Evolutionary conservation across 2,329 filamentous ascomycete genomes (phyloP).

Genomic region (Epichloe uncinata): DNA sequence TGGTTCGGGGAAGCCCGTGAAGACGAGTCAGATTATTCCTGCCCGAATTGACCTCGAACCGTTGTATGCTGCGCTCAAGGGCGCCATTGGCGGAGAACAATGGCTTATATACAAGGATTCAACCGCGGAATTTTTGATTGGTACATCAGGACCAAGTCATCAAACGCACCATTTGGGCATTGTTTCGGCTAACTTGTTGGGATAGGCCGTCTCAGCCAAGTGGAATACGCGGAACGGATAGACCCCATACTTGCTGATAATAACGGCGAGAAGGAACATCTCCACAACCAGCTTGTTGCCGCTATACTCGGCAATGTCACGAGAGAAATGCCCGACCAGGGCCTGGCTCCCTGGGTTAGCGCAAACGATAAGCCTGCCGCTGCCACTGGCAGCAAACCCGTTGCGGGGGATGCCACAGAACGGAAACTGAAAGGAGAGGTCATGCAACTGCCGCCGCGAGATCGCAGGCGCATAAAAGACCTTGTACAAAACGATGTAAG

Average conservation of each 20-base stretch:
- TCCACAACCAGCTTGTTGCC: constrained; percentile 55
- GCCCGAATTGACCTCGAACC: constrained; percentile 55
- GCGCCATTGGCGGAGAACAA: constrained; percentile 44
- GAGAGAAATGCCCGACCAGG: constrained; percentile 53
- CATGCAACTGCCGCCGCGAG: constrained; percentile 55
- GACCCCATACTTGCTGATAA: constrained; percentile 45
- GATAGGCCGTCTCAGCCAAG: constrained; percentile 48
- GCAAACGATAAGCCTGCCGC: constrained; percentile 54
- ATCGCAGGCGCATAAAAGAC: constrained; percentile 54
- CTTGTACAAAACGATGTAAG: constrained; percentile 45
- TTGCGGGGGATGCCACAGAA: constrained; percentile 51
- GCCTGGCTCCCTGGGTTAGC: constrained; percentile 57
- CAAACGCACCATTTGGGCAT: neutral
- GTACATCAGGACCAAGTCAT: constrained; percentile 21
- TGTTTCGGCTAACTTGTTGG: constrained; percentile 15
- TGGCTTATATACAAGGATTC: constrained; percentile 53
- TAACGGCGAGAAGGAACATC: constrained; percentile 45
- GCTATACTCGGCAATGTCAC: constrained; percentile 58
- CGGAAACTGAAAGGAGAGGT: constrained; percentile 54
- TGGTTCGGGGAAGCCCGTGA: constrained; percentile 36
- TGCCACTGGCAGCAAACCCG: constrained; percentile 44
- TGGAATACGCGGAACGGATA: constrained; percentile 44
- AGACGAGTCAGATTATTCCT: constrained; percentile 49
- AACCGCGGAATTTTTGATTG: constrained; percentile 48
- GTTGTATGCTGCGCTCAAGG: constrained; percentile 48